phyloP scores from a whole-genome alignment of 2,329 filamentous ascomycete species.

The Aspergillus pseudotamarii region DNA sequence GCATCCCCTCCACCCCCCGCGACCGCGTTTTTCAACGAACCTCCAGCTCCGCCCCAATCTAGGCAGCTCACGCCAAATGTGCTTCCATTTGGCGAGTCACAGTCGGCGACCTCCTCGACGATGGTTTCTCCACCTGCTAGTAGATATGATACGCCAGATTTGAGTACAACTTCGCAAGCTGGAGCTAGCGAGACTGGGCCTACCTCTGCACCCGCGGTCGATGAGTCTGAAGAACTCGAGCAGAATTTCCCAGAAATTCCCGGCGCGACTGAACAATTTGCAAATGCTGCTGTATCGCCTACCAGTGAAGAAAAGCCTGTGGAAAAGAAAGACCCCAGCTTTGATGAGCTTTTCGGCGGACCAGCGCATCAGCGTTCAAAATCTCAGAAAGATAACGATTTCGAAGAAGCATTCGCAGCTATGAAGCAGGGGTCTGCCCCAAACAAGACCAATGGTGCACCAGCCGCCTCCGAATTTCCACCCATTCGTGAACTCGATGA shows the following conservation, averaged over 20 bases:
- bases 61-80: constrained; percentile 77
- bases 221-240: constrained; percentile 30
- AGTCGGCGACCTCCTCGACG: constrained; percentile 75
- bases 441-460: constrained; percentile 37
- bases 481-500: constrained; percentile 85
- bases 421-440: constrained; percentile 53
- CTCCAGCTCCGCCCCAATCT: constrained; percentile 69
- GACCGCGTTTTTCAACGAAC: constrained; percentile 31
- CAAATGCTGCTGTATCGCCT: constrained; percentile 52
- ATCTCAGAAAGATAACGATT: constrained; percentile 51
- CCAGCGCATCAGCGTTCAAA: constrained; percentile 47
- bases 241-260: constrained; percentile 26
- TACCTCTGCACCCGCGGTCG: constrained; percentile 34
- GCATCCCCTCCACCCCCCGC: constrained; percentile 60
- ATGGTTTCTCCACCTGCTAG: constrained; percentile 75
- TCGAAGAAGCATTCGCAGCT: constrained; percentile 50
- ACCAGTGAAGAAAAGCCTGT: constrained; percentile 25
- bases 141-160: constrained; percentile 55
- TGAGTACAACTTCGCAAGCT: constrained; percentile 48
- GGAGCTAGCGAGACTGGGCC: constrained; percentile 32
- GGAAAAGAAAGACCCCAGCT: constrained; percentile 41
- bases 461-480: constrained; percentile 73
- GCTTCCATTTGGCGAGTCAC: constrained; percentile 68
- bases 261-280: constrained; percentile 20
- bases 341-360: constrained; percentile 50